A percentile compares a stretch with the other conserved stretches of the same genome.
phyloP scores from a whole-genome alignment of 768 basidiomycete genomes.

The Fomitopsis serialis region DNA sequence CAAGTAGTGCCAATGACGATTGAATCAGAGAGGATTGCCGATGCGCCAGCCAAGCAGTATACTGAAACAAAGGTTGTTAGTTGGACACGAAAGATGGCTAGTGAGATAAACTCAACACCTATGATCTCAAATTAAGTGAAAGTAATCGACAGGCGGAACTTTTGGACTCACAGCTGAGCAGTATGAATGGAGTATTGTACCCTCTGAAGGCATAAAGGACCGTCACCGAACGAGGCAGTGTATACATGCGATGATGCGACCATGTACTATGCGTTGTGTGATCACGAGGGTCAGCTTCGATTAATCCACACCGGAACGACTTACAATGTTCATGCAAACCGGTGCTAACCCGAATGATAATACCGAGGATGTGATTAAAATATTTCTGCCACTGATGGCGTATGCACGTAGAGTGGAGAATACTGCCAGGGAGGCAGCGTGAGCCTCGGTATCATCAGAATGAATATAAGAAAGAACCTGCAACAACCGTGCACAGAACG shows the following conservation, averaged over 20 bases:
- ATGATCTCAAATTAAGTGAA: neutral
- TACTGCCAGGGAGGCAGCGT: too few relatives aligned
- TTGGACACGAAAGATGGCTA: neutral
- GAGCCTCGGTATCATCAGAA: neutral
- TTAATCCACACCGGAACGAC: neutral
- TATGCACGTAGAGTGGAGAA: neutral
- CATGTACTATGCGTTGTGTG: neutral
- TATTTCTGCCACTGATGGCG: neutral
- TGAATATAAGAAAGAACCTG: neutral
- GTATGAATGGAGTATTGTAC: neutral
- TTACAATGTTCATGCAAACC: neutral
- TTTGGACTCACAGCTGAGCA: neutral
- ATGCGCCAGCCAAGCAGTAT: neutral
- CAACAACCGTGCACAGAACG: neutral
- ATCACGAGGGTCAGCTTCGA: neutral
- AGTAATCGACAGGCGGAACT: neutral
- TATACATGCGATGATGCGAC: neutral
- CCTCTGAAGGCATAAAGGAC: neutral
- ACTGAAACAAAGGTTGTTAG: neutral
- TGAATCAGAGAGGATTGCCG: neutral
- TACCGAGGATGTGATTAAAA: neutral
- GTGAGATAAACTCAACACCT: neutral
- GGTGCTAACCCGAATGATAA: neutral
- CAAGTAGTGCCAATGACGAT: slow-evolving; percentile 4
- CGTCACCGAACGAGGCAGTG: neutral